A percentile compares a stretch with the other conserved stretches of the same genome.
These are phyloP conservation scores for Phyllosticta citriasiana DNA, from an alignment of 2,329 filamentous ascomycete species.

Conservation along the genomic window DNA sequence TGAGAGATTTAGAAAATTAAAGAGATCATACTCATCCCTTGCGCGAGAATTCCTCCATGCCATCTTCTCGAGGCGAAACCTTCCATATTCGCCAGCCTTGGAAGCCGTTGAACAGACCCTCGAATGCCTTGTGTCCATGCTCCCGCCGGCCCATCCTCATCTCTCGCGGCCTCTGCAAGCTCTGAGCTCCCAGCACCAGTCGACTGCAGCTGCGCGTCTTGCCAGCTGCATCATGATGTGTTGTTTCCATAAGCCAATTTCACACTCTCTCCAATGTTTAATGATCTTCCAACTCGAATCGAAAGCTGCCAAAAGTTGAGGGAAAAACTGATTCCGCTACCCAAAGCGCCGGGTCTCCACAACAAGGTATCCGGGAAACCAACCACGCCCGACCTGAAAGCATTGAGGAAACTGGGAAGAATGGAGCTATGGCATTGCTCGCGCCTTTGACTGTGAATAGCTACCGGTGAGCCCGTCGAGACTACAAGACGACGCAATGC, in stretches of 20 bases:
- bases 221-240: constrained; percentile 10
- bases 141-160: not conserved
- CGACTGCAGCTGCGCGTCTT: constrained; percentile 7
- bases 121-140: not conserved
- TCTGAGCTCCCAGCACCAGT: constrained; percentile 4
- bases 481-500: constrained; percentile 29
- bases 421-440: constrained; percentile 8
- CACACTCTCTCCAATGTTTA: constrained; percentile 10
- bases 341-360: constrained; percentile 27
- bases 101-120: not conserved
- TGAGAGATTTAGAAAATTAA: not conserved
- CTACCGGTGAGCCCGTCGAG: not conserved
- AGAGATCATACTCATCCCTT: constrained; percentile 8
- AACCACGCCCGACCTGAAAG: constrained; percentile 22
- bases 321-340: constrained; percentile 20
- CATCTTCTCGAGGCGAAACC: not conserved
- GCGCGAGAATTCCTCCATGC: not conserved
- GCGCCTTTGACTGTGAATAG: not conserved
- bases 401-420: constrained; percentile 15
- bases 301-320: constrained; percentile 10
- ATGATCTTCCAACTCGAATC: constrained; percentile 9
- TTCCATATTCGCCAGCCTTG: not conserved
- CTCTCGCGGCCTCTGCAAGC: not conserved
- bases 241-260: constrained; percentile 7
- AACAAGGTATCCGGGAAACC: constrained; percentile 30